These are phyloP conservation scores for Trichosporon faecale DNA, from an alignment of 1,284 basidiomycete genomes.

Conservation along the genomic window DNA sequence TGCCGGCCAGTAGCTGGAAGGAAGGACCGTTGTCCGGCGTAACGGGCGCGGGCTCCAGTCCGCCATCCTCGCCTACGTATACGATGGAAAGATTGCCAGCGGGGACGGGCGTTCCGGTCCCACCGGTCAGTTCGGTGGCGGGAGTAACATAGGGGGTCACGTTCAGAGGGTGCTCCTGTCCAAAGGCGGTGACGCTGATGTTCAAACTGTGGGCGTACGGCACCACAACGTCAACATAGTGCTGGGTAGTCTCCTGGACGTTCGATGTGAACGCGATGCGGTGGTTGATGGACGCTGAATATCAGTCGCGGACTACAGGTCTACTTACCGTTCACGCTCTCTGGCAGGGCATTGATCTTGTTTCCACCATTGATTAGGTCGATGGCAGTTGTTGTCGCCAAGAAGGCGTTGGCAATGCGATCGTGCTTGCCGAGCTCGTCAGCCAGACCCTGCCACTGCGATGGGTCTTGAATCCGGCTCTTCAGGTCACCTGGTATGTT, in stretches of 20 bases:
- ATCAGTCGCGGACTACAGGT: not conserved
- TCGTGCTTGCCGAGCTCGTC: conserved; percentile 37
- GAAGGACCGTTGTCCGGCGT: conserved; percentile 40
- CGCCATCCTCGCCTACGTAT: conserved; percentile 18
- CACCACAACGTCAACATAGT: conserved; percentile 41
- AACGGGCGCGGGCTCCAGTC: conserved; percentile 55
- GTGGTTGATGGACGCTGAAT: conserved; percentile 51
- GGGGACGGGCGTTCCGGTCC: not conserved
- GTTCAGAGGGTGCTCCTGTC: conserved; percentile 9
- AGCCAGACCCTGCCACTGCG: conserved; percentile 50
- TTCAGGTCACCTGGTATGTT: conserved; percentile 43
- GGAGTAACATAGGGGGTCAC: not conserved
- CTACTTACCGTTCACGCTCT: conserved; percentile 17
- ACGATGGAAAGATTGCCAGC: conserved; percentile 15
- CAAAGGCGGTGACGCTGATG: conserved; percentile 44
- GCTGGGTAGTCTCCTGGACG: conserved; percentile 48
- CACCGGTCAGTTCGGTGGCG: not conserved
- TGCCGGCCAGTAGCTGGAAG: conserved; percentile 44
- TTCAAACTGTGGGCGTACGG: conserved; percentile 49
- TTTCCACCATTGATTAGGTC: conserved; percentile 49
- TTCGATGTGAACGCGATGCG: conserved; percentile 54
- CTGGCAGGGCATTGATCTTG: conserved; percentile 51
- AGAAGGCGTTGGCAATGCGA: conserved; percentile 38
- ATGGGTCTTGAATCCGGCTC: conserved; percentile 37
- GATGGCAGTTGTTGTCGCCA: conserved; percentile 47